Conservation (phyloP, 2,329 filamentous ascomycete species). For the Cladophialophora yegresii region DNA sequence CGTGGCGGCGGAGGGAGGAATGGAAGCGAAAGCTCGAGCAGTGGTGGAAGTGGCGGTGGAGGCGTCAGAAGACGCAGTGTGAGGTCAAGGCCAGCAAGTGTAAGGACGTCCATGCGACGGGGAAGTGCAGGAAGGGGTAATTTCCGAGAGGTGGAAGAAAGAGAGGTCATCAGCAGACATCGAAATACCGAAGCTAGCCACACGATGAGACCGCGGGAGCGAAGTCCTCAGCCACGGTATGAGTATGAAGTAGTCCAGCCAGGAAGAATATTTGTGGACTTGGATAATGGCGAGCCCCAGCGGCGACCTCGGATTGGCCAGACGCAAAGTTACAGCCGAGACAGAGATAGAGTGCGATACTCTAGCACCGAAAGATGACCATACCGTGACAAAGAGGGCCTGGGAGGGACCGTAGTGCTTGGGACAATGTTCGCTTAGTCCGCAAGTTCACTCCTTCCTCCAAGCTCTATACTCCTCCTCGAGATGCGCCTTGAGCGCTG, state of each 20-base stretch:
- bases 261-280: constrained; percentile 30
- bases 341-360: constrained; percentile 6
- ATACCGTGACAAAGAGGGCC: not conserved
- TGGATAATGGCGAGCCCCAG: constrained; percentile 12
- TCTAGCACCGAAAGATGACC: constrained; percentile 1
- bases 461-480: constrained; percentile 72
- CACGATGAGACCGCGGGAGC: constrained; percentile 14
- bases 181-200: constrained; percentile 13
- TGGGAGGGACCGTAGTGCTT: too few relatives aligned
- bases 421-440: not conserved
- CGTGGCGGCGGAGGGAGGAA: constrained; percentile 21
- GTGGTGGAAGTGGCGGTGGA: constrained; percentile 13
- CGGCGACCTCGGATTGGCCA: constrained; percentile 14
- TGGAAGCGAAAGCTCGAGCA: constrained; percentile 11
- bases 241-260: constrained; percentile 32
- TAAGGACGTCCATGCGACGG: constrained; percentile 15
- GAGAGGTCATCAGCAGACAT: constrained; percentile 3
- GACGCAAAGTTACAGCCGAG: constrained; percentile 14
- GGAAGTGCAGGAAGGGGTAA: constrained; percentile 6
- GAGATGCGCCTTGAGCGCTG: constrained; percentile 73
- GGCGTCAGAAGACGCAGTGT: constrained; percentile 24
- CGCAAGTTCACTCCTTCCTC: constrained; percentile 61
- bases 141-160: constrained; percentile 21
- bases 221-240: constrained; percentile 20
- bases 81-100: constrained; percentile 19